These are phyloP conservation scores for Microdochium trichocladiopsis DNA, from an alignment of 2,329 filamentous ascomycete species.

Conservation along the genomic window DNA sequence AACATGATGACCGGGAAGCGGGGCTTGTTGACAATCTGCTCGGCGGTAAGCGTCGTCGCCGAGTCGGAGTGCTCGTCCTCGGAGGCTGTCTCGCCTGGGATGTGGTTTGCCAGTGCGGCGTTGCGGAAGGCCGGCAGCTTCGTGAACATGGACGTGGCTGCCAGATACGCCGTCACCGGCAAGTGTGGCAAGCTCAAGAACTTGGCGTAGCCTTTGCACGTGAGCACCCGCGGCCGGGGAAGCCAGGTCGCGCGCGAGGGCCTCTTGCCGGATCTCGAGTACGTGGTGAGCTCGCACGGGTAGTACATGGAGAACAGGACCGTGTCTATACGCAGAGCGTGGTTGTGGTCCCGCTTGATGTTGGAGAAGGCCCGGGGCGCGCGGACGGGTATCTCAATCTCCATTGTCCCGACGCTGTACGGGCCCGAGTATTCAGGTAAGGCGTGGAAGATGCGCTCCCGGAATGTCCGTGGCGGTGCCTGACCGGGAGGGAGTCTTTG, in stretches of 20 bases:
- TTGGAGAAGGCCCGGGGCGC: conserved; percentile 29
- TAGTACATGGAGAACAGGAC: conserved; percentile 62
- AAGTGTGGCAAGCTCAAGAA: conserved; percentile 46
- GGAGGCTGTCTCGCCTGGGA: conserved; percentile 33
- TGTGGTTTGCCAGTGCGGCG: conserved; percentile 46
- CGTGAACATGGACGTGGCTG: conserved; percentile 53
- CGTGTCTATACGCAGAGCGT: conserved; percentile 39
- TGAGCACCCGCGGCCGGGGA: conserved; percentile 45
- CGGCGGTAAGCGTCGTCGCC: conserved; percentile 9
- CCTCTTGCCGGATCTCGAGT: conserved; percentile 26
- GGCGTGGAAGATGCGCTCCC: conserved; percentile 31
- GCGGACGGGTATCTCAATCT: conserved; percentile 54
- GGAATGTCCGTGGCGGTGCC: conserved; percentile 11
- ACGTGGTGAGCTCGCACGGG: conserved; percentile 40
- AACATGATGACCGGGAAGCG: conserved; percentile 58
- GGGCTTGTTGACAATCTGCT: conserved; percentile 21
- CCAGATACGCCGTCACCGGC: conserved; percentile 44
- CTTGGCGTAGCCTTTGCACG: conserved; percentile 54
- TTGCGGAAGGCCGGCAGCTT: conserved; percentile 60
- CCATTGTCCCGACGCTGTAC: conserved; percentile 61
- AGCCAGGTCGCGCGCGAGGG: conserved; percentile 55
- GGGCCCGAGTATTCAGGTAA: conserved; percentile 58
- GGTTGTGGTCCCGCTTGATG: conserved; percentile 29
- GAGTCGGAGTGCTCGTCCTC: conserved; percentile 10
- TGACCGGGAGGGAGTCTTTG: conserved; percentile 6